Conservation (phyloP, 192 early-diverging fungal genomes). For the Linnemannia zychae region DNA sequence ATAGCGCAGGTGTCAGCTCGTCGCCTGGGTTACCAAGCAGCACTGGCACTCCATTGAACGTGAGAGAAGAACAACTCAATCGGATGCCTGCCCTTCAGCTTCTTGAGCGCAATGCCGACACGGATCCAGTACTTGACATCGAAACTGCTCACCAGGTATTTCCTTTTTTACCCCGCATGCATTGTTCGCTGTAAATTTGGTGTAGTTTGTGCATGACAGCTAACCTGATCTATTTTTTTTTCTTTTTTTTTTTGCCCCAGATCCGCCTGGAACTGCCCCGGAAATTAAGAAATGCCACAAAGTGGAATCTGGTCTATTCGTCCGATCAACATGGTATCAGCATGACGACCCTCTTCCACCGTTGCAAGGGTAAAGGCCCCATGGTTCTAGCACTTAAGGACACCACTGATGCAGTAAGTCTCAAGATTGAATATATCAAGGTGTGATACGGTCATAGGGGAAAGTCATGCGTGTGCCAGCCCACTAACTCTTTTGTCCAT, state of each 20-base stretch:
- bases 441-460: not conserved
- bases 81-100: constrained; percentile 53
- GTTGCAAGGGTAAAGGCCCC: constrained; percentile 75
- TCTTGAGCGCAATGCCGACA: constrained; percentile 57
- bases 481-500: not conserved
- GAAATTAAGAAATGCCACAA: constrained; percentile 78
- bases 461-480: not conserved
- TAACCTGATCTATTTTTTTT: not conserved
- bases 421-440: not conserved
- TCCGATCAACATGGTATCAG: constrained; percentile 95
- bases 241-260: constrained; percentile 54
- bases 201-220: constrained; percentile 6
- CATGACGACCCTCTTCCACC: constrained; percentile 84
- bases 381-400: constrained; percentile 80
- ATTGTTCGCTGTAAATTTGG: not conserved
- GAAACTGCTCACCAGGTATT: constrained; percentile 64
- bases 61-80: constrained; percentile 45
- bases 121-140: constrained; percentile 59
- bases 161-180: not conserved
- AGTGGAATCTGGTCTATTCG: constrained; percentile 89
- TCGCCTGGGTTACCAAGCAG: constrained; percentile 13
- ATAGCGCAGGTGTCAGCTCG: not conserved
- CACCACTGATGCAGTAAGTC: constrained; percentile 62
- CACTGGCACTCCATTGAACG: constrained; percentile 13
- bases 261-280: constrained; percentile 85